These are phyloP conservation scores for Daedaleopsis nitida DNA, from an alignment of 768 basidiomycete genomes.

Conservation along the genomic window DNA sequence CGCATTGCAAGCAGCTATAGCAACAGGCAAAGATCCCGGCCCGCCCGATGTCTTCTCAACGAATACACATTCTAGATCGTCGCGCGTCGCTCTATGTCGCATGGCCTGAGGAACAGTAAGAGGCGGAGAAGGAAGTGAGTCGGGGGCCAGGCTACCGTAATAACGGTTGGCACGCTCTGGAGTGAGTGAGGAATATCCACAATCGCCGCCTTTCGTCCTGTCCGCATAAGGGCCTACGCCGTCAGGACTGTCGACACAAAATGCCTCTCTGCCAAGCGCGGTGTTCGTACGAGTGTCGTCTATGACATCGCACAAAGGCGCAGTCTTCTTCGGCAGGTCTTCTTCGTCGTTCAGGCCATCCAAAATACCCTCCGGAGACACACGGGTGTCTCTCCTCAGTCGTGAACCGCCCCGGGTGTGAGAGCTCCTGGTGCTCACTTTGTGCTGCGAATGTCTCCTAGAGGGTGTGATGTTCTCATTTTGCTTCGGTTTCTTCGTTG, in stretches of 20 bases:
- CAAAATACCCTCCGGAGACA: background rate
- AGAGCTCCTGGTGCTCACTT: background rate
- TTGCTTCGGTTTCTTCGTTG: conserved; percentile 19
- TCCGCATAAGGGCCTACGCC: background rate
- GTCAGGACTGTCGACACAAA: background rate
- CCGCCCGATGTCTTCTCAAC: background rate
- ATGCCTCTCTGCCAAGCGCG: background rate
- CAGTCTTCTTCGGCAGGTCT: background rate
- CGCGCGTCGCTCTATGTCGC: background rate
- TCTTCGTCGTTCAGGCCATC: background rate
- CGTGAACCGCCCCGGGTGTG: background rate
- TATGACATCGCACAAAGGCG: background rate
- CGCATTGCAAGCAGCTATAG: no score
- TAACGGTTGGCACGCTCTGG: background rate
- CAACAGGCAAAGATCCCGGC: background rate
- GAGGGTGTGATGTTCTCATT: conserved; percentile 18
- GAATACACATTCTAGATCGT: background rate
- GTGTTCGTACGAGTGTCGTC: background rate
- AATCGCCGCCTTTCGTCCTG: no score
- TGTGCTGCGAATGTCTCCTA: background rate
- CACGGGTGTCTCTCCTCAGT: background rate
- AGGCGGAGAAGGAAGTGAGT: conserved; percentile 13
- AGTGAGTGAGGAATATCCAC: background rate
- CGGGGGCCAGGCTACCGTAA: background rate
- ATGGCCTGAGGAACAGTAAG: background rate